Evolutionary conservation across 208 protist genomes (phyloP).

Genomic region (Leishmania lainsoni): DNA sequence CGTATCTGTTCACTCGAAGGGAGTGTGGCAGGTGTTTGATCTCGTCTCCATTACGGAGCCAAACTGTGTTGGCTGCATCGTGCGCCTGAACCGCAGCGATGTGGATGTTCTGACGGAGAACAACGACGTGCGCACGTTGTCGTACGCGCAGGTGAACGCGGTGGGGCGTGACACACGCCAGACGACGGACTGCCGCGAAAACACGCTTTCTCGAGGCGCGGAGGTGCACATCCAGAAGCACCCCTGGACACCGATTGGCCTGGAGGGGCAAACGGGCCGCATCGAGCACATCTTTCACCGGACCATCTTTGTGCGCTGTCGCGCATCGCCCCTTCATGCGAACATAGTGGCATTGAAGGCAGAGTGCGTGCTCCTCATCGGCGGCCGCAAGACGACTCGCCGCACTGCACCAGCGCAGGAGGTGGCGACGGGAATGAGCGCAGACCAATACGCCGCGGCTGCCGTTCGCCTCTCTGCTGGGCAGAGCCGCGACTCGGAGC

Average conservation of each 20-base stretch:
- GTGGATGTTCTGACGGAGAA: constrained; percentile 83
- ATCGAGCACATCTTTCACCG: constrained; percentile 87
- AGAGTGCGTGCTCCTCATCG: constrained; percentile 64
- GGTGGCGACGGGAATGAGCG: neutral
- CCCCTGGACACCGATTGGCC: constrained; percentile 57
- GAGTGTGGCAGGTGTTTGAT: constrained; percentile 81
- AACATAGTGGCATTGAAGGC: constrained; percentile 76
- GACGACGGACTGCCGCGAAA: constrained; percentile 74
- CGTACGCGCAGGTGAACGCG: constrained; percentile 74
- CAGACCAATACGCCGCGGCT: constrained; percentile 27
- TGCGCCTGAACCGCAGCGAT: constrained; percentile 61
- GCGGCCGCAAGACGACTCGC: constrained; percentile 71
- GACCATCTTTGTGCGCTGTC: constrained; percentile 81
- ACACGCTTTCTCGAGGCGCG: constrained; percentile 71
- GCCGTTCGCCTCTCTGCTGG: constrained; percentile 49
- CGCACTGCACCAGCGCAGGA: constrained; percentile 22
- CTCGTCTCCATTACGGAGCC: constrained; percentile 74
- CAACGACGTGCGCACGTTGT: constrained; percentile 75
- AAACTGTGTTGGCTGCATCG: constrained; percentile 76
- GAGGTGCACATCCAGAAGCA: constrained; percentile 77
- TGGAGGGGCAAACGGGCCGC: constrained; percentile 75
- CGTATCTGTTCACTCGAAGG: constrained; percentile 64
- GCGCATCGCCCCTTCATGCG: constrained; percentile 66
- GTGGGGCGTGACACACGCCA: constrained; percentile 49
- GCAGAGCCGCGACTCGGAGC: constrained; percentile 27